Conservation (phyloP, 2,329 filamentous ascomycete species). For the Phaeosphaeria sp. region DNA sequence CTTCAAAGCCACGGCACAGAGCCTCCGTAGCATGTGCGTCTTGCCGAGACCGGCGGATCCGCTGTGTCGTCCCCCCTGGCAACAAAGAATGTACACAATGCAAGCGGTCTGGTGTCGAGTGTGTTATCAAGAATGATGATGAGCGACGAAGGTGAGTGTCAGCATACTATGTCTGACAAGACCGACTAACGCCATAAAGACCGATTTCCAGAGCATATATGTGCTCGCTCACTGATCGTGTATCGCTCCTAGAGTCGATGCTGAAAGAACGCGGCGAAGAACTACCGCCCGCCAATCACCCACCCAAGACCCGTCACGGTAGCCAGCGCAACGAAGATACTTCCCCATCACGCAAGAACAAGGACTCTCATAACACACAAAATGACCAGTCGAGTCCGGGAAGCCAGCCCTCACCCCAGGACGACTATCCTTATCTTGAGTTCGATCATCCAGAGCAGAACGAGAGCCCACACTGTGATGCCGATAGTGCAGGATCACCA, state of each 20-base stretch:
- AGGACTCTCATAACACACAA: constrained; percentile 19
- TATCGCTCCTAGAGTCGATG: constrained; percentile 60
- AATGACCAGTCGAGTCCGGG: constrained; percentile 40
- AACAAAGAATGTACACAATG: constrained; percentile 61
- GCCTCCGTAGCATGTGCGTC: constrained; percentile 64
- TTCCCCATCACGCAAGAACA: constrained; percentile 26
- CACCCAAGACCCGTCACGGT: constrained; percentile 57
- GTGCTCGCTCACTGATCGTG: constrained; percentile 62
- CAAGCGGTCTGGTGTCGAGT: constrained; percentile 58
- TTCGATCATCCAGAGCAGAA: constrained; percentile 34
- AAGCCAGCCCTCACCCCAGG: constrained; percentile 36
- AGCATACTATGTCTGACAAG: background rate
- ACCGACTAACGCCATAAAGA: constrained; percentile 38
- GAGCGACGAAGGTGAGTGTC: constrained; percentile 58
- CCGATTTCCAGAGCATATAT: constrained; percentile 66
- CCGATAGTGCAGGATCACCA: constrained; percentile 37
- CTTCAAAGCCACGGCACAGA: constrained; percentile 47
- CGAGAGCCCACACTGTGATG: constrained; percentile 34
- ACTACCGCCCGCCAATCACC: constrained; percentile 60
- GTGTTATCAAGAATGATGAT: constrained; percentile 65
- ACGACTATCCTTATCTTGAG: constrained; percentile 26
- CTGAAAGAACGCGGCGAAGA: constrained; percentile 58
- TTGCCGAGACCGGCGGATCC: constrained; percentile 55
- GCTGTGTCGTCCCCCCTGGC: constrained; percentile 62
- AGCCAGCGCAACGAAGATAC: constrained; percentile 40